Base-by-base conservation (phyloP, 805 yeast species). In the Kuraishia piskuri region DNA sequence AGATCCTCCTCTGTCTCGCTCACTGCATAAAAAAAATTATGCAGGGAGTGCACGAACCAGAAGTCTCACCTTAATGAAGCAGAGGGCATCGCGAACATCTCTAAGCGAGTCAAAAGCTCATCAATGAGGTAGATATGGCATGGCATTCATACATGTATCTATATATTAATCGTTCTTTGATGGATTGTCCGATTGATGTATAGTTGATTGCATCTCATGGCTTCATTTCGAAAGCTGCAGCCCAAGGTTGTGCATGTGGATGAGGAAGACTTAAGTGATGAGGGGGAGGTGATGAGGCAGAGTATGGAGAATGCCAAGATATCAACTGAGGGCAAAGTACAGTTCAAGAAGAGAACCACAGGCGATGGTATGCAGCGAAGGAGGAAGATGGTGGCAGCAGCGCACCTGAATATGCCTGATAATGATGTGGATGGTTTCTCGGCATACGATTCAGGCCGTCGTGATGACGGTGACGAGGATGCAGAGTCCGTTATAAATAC, bases 381-480 rank as follows among this genome's bases (percentile, higher is more conserved):
- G 40, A 31, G 14, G 40, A 31, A 31, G 17, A 31, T 31, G 40
- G 17, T 31, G 17, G 14, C 40, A 3, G 17, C 4, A n/a, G 14
- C 40, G 3, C 40, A 31, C 14, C 14, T 31, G 40, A n/a, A n/a
- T 8, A n/a, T n/a, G 17, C 9, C 40, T 31, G 17, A 31, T 31
- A n/a, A 31, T 31, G 40, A 31, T 25, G 10, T 6, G 14, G 40
- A 6, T 4, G 17, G 17, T 7, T 3, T 31, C 17, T 10, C 40
- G 17, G 17, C 17, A 31, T 31, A 14, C 3, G 17, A 14, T 31
- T 5, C 40, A 3, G 7, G 7, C 14, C n/a, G 17, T 14, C n/a
- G 17, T 3, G 54, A 53, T n/a, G 40, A 46, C n/a, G 57, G 52
- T 10, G 57, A 52, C 3, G 50, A 46, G 5, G 55, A 49, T 3